Evolutionary conservation across 768 basidiomycete genomes (phyloP).

Genomic region (Russula griseocarnosa): DNA sequence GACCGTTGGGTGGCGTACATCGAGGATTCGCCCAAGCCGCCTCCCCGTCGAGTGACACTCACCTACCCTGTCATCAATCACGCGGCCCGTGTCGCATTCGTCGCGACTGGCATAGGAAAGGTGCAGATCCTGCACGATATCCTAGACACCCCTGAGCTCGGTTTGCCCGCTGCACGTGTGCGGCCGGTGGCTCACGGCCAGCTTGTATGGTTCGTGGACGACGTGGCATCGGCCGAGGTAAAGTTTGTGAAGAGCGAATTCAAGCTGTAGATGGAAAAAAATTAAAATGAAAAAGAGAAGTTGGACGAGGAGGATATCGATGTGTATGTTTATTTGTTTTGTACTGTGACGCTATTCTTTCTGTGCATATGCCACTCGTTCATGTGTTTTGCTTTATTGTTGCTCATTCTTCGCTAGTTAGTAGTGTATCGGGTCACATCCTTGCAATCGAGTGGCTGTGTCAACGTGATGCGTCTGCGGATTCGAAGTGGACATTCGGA

Average conservation of each 20-base stretch:
- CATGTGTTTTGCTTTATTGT: conserved; percentile 7
- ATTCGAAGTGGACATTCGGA: no score
- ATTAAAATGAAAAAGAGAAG: conserved; percentile 3
- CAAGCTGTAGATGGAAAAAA: conserved; percentile 43
- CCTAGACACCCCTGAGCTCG: conserved; percentile 75
- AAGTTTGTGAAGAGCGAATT: conserved; percentile 54
- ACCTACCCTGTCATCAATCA: conserved; percentile 91
- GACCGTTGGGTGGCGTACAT: conserved; percentile 95
- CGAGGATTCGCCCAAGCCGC: conserved; percentile 92
- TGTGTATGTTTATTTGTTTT: conserved; percentile 8
- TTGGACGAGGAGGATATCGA: background rate
- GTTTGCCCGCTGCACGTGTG: conserved; percentile 81
- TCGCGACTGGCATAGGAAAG: conserved; percentile 81
- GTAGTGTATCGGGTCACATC: background rate
- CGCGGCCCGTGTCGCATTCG: conserved; percentile 83
- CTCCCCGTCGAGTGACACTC: conserved; percentile 83
- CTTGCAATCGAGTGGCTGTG: background rate
- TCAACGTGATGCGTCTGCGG: background rate
- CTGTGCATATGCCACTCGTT: conserved; percentile 23
- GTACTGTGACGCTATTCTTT: background rate
- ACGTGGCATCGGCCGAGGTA: conserved; percentile 67
- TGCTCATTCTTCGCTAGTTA: background rate
- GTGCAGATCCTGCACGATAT: conserved; percentile 64
- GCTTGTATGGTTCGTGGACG: conserved; percentile 93
- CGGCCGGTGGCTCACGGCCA: conserved; percentile 74